Evolutionary conservation across 202 grass and related monocot species (phyloP).

Genomic region (Setaria italica): DNA sequence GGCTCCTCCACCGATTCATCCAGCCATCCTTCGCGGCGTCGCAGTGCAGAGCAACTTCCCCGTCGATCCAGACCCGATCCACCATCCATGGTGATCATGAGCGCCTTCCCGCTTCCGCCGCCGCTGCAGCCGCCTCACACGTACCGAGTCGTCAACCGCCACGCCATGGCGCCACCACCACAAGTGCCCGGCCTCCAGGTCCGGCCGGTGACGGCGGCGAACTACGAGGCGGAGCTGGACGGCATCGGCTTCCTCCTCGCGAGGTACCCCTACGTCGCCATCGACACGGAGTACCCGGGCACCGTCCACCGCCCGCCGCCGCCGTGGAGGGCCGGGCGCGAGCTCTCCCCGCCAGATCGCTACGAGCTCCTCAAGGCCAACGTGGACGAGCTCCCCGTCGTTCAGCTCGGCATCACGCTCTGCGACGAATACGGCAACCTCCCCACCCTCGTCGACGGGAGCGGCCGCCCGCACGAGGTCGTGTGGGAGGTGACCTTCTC

Average conservation of each 20-base stretch:
- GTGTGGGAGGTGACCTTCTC: slow-evolving; percentile 9
- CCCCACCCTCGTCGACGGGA: not conserved
- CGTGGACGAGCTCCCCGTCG: not conserved
- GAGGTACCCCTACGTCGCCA: not conserved
- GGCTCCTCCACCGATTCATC: too few species aligned
- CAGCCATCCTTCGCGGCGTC: too few species aligned
- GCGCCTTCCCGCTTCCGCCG: too few species aligned
- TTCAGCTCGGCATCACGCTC: not conserved
- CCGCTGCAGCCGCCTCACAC: too few species aligned
- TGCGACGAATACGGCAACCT: not conserved
- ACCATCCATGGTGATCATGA: too few species aligned
- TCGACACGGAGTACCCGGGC: slow-evolving; percentile 32
- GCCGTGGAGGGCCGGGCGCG: not conserved
- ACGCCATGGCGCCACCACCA: too few species aligned
- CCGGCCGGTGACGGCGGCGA: not conserved
- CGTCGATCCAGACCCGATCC: too few species aligned
- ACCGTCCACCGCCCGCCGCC: not conserved
- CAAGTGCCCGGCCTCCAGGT: too few species aligned
- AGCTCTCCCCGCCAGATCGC: not conserved
- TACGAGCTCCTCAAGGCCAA: slow-evolving; percentile 13
- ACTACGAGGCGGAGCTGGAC: not conserved
- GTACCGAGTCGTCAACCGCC: too few species aligned
- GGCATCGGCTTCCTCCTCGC: not conserved
- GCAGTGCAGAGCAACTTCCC: too few species aligned
- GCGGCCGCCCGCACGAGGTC: not conserved